Conservation (phyloP, 192 early-diverging fungal species). For the Lunasporangiospora selenospora region DNA sequence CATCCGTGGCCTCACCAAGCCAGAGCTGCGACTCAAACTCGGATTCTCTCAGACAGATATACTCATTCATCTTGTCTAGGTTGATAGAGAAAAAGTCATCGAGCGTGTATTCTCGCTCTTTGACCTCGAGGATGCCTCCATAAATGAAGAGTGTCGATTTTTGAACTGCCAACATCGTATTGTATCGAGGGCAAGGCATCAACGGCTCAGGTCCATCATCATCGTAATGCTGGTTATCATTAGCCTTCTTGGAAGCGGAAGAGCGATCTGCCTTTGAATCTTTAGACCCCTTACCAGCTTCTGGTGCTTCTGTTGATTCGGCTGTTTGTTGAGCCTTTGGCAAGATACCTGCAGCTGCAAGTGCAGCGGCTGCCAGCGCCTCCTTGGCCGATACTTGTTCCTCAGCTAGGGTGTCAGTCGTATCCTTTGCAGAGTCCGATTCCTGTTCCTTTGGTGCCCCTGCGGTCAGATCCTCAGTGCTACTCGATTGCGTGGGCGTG, state of each 20-base stretch:
- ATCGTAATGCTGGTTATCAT: conserved; percentile 12
- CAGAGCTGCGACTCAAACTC: conserved; percentile 52
- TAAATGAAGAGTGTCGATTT: conserved; percentile 62
- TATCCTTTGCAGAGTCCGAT: not conserved
- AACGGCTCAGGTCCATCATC: conserved; percentile 40
- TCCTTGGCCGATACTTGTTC: conserved; percentile 18
- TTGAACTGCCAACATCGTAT: conserved; percentile 68
- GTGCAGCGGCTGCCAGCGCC: conserved; percentile 35
- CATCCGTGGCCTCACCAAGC: conserved; percentile 58
- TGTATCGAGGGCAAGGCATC: conserved; percentile 68
- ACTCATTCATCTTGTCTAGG: conserved; percentile 70
- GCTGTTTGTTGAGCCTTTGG: conserved; percentile 16
- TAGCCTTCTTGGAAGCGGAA: conserved; percentile 1
- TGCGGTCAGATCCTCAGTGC: not conserved
- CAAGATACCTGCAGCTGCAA: conserved; percentile 42
- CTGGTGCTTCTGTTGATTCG: conserved; percentile 1
- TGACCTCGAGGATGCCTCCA: conserved; percentile 72
- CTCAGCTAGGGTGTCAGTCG: not conserved
- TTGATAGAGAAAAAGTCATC: conserved; percentile 69
- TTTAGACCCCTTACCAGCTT: not conserved
- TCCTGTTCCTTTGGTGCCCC: conserved; percentile 3
- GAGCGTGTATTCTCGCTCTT: conserved; percentile 65
- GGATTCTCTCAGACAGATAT: conserved; percentile 55
- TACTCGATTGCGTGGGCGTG: too few relatives aligned
- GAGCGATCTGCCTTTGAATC: conserved; percentile 5